Conservation (phyloP, 2,329 filamentous ascomycete species). For the Diplocarpon rosae region DNA sequence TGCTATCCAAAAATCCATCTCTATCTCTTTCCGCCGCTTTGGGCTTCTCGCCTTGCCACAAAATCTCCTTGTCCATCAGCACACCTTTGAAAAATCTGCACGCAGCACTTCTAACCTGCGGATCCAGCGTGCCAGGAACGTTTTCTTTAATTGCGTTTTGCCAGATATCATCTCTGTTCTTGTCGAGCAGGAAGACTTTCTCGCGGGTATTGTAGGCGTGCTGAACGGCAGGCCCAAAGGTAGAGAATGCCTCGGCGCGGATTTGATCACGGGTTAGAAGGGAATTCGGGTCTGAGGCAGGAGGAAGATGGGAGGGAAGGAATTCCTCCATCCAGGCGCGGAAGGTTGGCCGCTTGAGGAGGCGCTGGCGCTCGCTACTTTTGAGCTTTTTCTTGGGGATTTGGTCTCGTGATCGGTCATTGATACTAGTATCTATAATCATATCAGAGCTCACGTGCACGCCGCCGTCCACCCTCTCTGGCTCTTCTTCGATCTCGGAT, state of each 20-base stretch:
- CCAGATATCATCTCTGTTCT: conserved; percentile 34
- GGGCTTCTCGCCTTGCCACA: conserved; percentile 29
- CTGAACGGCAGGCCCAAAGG: conserved; percentile 33
- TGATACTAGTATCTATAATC: no score
- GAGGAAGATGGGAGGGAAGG: conserved; percentile 24
- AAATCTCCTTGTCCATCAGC: conserved; percentile 34
- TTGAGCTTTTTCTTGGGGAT: conserved; percentile 30
- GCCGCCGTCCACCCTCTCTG: conserved; percentile 8
- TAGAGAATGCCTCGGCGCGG: conserved; percentile 39
- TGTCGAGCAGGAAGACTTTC: conserved; percentile 31
- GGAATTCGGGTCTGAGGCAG: conserved; percentile 29
- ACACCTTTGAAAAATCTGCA: conserved; percentile 38
- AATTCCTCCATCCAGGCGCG: conserved; percentile 51
- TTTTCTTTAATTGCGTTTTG: conserved; percentile 33
- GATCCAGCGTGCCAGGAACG: conserved; percentile 25
- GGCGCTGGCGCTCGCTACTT: conserved; percentile 45
- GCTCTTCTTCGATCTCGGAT: conserved; percentile 19
- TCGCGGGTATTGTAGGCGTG: conserved; percentile 35
- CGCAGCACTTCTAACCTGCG: conserved; percentile 18
- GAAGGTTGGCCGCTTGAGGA: conserved; percentile 45
- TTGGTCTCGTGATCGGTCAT: no score
- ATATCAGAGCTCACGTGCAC: not conserved
- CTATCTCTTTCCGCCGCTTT: conserved; percentile 25
- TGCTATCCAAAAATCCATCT: conserved; percentile 35
- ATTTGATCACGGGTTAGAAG: conserved; percentile 35